Evolutionary conservation across 2,329 filamentous ascomycete species (phyloP).

Genomic region (Aspergillus spinulosporus): DNA sequence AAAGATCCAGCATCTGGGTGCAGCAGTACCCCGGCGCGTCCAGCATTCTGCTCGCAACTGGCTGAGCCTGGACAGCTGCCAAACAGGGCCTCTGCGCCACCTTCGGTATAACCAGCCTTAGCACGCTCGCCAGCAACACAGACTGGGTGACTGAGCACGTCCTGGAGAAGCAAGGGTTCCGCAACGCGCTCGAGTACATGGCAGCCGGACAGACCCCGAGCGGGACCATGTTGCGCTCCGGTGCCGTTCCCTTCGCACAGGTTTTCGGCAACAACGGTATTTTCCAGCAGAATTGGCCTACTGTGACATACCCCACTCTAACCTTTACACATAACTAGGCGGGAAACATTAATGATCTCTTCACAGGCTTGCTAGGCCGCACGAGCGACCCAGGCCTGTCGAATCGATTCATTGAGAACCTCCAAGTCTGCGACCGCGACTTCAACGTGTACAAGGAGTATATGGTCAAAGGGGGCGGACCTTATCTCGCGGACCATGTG

Average conservation of each 20-base stretch:
- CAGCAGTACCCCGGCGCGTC: neutral
- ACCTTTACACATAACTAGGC: neutral
- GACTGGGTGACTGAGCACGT: neutral
- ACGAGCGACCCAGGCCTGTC: neutral
- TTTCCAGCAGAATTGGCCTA: neutral
- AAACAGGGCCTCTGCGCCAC: neutral
- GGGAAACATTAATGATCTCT: neutral
- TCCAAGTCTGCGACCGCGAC: neutral
- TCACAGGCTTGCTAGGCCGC: neutral
- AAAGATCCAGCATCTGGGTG: neutral
- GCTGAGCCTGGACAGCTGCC: neutral
- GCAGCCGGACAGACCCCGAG: neutral
- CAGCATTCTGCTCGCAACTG: neutral
- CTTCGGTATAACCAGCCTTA: neutral
- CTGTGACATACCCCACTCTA: neutral
- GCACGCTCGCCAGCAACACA: neutral
- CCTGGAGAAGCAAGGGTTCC: neutral
- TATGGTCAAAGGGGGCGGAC: neutral
- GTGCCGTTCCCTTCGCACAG: neutral
- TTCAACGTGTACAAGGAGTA: neutral
- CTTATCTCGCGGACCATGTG: neutral
- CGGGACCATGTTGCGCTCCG: neutral
- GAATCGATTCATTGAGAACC: neutral
- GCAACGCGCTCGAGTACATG: neutral
- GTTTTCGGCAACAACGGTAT: neutral